Conservation (phyloP, 257 asterid species). For the Lycium ferocissimum region DNA sequence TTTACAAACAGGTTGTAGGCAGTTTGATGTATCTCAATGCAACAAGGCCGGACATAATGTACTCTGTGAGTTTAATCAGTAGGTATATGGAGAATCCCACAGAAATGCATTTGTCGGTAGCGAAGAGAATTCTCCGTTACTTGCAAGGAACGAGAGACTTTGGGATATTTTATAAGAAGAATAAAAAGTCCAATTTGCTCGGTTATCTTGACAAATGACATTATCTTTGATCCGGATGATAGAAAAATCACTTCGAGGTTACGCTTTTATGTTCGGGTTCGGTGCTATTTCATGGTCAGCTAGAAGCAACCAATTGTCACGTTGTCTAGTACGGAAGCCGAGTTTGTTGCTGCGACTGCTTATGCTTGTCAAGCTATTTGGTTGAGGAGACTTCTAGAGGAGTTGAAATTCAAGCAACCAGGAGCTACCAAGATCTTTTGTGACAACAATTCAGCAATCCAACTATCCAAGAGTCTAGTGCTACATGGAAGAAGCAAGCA, state of each 20-base stretch:
- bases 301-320: neutral
- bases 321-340: neutral
- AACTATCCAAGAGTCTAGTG: too few relatives aligned
- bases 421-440: too few relatives aligned
- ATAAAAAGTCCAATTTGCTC: too few relatives aligned
- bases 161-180: too few relatives aligned
- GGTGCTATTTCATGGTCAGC: neutral
- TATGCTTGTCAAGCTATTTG: neutral
- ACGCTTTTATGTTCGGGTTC: neutral
- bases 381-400: neutral
- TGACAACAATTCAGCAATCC: too few relatives aligned
- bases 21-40: neutral
- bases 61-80: neutral
- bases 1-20: too few relatives aligned
- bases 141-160: too few relatives aligned
- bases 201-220: too few relatives aligned
- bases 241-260: too few relatives aligned
- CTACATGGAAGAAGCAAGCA: too few relatives aligned
- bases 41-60: neutral
- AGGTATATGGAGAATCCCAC: neutral
- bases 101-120: neutral
- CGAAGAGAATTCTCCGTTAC: too few relatives aligned
- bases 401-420: neutral
- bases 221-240: too few relatives aligned
- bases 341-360: neutral